Base-by-base conservation (phyloP, 805 yeast species). In the Ogataea nitratoaversa region DNA sequence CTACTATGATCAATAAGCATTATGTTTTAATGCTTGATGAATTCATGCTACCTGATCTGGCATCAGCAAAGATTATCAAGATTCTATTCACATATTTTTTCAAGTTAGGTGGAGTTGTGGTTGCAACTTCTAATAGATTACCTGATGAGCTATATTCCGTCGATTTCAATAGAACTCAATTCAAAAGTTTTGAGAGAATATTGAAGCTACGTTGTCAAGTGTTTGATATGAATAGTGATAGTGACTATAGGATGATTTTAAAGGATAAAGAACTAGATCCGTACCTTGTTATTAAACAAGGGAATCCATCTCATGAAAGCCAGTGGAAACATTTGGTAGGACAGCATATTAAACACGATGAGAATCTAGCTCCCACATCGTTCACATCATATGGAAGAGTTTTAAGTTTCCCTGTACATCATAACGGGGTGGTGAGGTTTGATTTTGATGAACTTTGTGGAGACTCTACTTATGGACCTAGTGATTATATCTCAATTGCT, bases 21-120 rank as follows among this genome's bases (percentile, higher is more conserved):
- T 79, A 86, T 2, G 65, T 83, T 12, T 58, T 83, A 43, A 66
- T 82, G 58, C 59, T 83, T 30, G 90, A 83, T 56, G 90, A 84
- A 56, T 83, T 83, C 61, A 80, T 82, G 84, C 55, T 83, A 23
- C 90, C 90, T 0, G 90, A 83, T 54, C 69, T 84, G 28, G 85
- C 88, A 0, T 73, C 84, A 18, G 89, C 87, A 1, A 82, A 80
- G 50, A 79, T 83, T 28, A 64, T 83, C 41, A 77, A 79, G 56
- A 68, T 79, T 12, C 59, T 83, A 36, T 80, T 83, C 59, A 78
- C 83, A 0, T 80, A 76, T 55, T 83, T 76, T 61, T 82, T 83
- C 66, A 81, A 78, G 49, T 57, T 83, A 11, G 90, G 90, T 3
- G 90, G 90, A 4, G 85, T 83, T 0, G 59, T 83, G 32, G 82